A percentile compares a stretch with the other conserved stretches of the same genome.
Evolutionary conservation across 306 rosid genomes (phyloP).

Genomic region (Lithocarpus polystachyus): DNA sequence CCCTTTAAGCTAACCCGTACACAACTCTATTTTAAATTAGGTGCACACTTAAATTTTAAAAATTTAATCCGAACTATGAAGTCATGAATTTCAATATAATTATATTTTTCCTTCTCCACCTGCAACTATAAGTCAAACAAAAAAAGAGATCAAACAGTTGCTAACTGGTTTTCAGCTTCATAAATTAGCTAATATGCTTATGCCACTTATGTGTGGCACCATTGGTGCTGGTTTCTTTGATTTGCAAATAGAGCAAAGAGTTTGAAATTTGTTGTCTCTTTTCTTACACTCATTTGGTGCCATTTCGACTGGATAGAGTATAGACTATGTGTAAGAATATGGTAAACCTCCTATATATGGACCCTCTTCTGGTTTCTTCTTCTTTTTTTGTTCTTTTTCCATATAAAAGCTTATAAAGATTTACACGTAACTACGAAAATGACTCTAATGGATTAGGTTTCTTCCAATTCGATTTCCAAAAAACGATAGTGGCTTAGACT

Average conservation of each 20-base stretch:
- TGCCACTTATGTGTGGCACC: background rate
- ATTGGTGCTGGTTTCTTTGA: background rate
- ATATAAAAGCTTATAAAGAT: background rate
- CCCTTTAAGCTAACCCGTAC: too few species aligned
- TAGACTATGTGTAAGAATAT: background rate
- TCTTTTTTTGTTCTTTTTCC: background rate
- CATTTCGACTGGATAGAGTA: background rate
- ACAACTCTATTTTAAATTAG: too few species aligned
- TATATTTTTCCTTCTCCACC: too few species aligned
- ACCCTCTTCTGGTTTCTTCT: background rate
- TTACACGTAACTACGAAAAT: background rate
- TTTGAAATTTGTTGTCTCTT: background rate
- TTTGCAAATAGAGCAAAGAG: background rate
- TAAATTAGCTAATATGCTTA: background rate
- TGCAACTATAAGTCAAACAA: background rate
- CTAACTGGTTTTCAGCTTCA: background rate
- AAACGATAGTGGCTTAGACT: background rate
- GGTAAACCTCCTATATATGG: background rate
- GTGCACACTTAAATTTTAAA: too few species aligned
- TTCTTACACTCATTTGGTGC: background rate
- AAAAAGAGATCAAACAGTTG: background rate
- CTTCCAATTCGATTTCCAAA: background rate
- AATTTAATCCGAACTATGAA: too few species aligned
- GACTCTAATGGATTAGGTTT: background rate
- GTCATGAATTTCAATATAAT: too few species aligned